Conservation (phyloP, 768 basidiomycete genomes). For the Mycena leptocephala region DNA sequence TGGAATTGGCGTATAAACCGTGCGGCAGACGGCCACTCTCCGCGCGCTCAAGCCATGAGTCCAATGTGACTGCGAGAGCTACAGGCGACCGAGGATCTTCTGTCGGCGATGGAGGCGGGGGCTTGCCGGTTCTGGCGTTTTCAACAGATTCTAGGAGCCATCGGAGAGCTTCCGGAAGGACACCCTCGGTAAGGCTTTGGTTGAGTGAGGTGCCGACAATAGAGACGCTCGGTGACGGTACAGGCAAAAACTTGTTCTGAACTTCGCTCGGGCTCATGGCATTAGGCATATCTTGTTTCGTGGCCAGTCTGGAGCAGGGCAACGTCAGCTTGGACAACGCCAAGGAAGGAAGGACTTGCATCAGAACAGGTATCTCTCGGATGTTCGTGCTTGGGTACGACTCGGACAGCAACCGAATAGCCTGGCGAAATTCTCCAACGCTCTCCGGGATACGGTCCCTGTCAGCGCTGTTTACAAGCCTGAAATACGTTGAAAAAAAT, state of each 20-base stretch:
- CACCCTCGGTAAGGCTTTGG: conserved; percentile 39
- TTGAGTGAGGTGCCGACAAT: conserved; percentile 47
- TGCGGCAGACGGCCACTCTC: conserved; percentile 45
- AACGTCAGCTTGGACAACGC: background rate
- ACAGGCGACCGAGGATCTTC: conserved; percentile 34
- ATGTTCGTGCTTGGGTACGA: conserved; percentile 26
- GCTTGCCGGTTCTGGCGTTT: conserved; percentile 36
- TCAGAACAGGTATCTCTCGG: conserved; percentile 48
- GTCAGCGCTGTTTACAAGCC: conserved; percentile 73
- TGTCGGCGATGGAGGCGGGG: conserved; percentile 4
- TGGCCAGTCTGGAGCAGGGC: conserved; percentile 64
- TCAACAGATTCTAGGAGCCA: conserved; percentile 56
- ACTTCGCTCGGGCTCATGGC: conserved; percentile 67
- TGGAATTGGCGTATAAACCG: conserved; percentile 56
- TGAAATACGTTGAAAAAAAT: background rate
- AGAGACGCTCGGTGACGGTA: conserved; percentile 46
- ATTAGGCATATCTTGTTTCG: conserved; percentile 75
- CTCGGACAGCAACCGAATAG: conserved; percentile 61
- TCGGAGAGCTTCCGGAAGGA: conserved; percentile 57
- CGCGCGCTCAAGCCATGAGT: conserved; percentile 53
- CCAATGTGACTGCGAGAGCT: conserved; percentile 40
- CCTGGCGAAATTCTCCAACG: conserved; percentile 61
- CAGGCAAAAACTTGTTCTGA: conserved; percentile 50
- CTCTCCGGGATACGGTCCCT: conserved; percentile 67
- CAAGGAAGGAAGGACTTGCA: conserved; percentile 42